Percentiles rank a stretch among this genome's conserved stretches.
These are phyloP conservation scores for Serendipita vermifera DNA, from an alignment of 768 basidiomycete species.

Conservation along the genomic window DNA sequence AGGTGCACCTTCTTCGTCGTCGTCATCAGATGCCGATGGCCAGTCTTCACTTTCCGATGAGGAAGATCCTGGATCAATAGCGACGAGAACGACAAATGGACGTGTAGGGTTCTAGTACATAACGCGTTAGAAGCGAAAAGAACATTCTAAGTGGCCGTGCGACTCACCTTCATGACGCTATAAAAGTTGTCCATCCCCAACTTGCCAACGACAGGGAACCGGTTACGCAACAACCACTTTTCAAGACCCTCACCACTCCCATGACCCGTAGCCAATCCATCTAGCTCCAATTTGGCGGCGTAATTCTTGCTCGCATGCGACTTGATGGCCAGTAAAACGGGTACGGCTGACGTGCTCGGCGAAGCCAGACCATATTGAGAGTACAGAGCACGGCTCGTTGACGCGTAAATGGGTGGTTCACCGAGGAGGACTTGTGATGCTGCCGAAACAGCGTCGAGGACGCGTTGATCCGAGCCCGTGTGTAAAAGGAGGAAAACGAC, in stretches of 20 bases:
- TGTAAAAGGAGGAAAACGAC: slow-evolving; percentile 50
- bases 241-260: slow-evolving; percentile 28
- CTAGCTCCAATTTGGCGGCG: slow-evolving; percentile 9
- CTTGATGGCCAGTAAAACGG: slow-evolving; percentile 57
- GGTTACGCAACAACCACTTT: slow-evolving; percentile 53
- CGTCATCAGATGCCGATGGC: slow-evolving; percentile 16
- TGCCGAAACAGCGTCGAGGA: slow-evolving; percentile 41
- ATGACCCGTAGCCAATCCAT: slow-evolving; percentile 14
- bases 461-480: neutral
- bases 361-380: slow-evolving; percentile 21
- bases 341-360: slow-evolving; percentile 26
- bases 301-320: slow-evolving; percentile 28
- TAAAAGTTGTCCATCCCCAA: slow-evolving; percentile 71
- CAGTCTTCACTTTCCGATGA: too few relatives aligned
- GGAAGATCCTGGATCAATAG: slow-evolving; percentile 21
- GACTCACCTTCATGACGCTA: slow-evolving; percentile 63
- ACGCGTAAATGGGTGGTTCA: slow-evolving; percentile 36
- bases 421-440: slow-evolving; percentile 40
- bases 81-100: slow-evolving; percentile 69
- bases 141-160: too few relatives aligned
- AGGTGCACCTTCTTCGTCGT: slow-evolving; percentile 34
- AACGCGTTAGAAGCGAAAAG: too few relatives aligned
- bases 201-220: slow-evolving; percentile 60
- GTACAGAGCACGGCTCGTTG: slow-evolving; percentile 22
- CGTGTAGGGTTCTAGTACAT: slow-evolving; percentile 30